Evolutionary conservation across 2,329 filamentous ascomycete species (phyloP), one percentile per base, ranked within the genome.

Genomic region (Talaromyces albobiverticillius): DNA sequence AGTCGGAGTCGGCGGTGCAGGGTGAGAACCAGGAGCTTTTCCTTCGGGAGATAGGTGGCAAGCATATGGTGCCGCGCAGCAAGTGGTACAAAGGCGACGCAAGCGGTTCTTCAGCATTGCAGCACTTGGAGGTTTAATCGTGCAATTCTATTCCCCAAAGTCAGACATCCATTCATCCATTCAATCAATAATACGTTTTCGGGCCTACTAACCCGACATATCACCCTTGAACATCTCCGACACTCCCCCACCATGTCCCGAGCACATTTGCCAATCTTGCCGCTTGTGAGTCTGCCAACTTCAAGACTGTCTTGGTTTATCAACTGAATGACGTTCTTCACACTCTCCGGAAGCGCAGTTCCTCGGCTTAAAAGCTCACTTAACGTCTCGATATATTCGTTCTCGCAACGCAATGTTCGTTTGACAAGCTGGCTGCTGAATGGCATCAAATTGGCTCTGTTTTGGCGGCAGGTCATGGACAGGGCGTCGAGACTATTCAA

Each of bases 201-300:
- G 14, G 23, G 10, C 6, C 1, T 40, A 51, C 53, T 51, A 14
- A 95, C 91, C 73, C 93, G 83, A 71, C 93, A 97, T 53, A 96
- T 84, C 23, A 91, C 80, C 25, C 76, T 84, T 36, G 81, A 82
- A 69, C 93, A 97, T 58, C 86, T 82, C 53, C 90, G 83, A 70
- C 93, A 96, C 61, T 88, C 86, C 40, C 80, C 82, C 4, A 97
- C 93, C 82, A 95, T 82, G 70, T 96, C 93, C 57, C 90, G 81
- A 20, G 93, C 93, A 68, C 93, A 97, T 62, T 81, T 80, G 4
- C 88, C 86, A 25, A 88, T 79, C 71, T 90, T 93, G 50, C 87
- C 86, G 59, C 79, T 79, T 62, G 72, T 83, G 59, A 82, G 63
- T 49, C 70, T 71, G 2, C 67, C 67, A 8, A 70, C 61, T 25